Base-by-base conservation (phyloP, 441 rosid species). In the Biscutella laevigata region DNA sequence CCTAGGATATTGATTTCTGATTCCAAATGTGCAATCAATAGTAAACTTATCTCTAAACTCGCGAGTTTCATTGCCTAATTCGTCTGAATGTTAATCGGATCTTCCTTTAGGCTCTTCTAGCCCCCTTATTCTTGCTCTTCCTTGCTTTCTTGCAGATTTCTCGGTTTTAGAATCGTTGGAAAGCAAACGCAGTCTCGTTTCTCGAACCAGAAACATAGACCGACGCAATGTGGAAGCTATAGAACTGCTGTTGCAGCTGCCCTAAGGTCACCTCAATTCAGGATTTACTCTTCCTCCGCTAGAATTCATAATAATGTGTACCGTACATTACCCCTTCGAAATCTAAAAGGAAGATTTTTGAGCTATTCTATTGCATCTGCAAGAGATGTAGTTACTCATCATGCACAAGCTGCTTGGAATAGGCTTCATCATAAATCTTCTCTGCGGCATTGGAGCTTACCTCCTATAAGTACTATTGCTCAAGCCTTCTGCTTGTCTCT, bases 401-500 rank as follows among this genome's bases (percentile, higher is more conserved):
- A 72, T 52, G 82, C 88, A 0, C 83, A 77, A 72, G 65, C 71
- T 66, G 74, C 82, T 57, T 94, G 87, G 89, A 82, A 69, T 65
- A 83, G 78, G 77, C 62, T 83, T 25, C 74, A 66, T 20, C 34
- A 25, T 34, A 80, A 68, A 20, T 76, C 67, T 51, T 76, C 62
- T 76, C 22, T 50, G 4, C 35, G 57, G 29, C 67, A 58, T 9
- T 50, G 26, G 38, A 42, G 57, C 28, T 74, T 69, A 29, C 79
- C 78, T n/a, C 64, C 43, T 14, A 59, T 90, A 28, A 75, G 74
- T 67, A 77, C 66, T 69, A 66, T 82, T 28, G 96, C 96, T 61
- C 95, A 89, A 71, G 99, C 96, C 0, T 71, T 94, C 43, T 73
- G 81, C 71, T 79, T 94, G 70, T 88, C 97, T 46, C 77, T 89